Evolutionary conservation across 1,139 yeast species (phyloP).

Genomic region (Candida dubliniensis): DNA sequence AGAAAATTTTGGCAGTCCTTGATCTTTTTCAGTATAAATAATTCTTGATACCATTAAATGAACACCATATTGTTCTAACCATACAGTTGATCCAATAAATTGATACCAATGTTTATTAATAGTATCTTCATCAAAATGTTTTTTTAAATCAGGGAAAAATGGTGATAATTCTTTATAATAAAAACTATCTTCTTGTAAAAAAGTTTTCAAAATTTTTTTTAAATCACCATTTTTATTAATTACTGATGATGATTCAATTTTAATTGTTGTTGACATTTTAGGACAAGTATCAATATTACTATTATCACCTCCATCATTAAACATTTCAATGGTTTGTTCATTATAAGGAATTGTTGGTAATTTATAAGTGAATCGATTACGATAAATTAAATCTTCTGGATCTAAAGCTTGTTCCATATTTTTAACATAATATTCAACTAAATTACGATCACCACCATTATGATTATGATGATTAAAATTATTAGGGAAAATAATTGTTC

Average conservation of each 20-base stretch:
- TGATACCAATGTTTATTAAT: constrained; percentile 36
- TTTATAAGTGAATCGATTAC: constrained; percentile 1
- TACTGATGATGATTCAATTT: constrained; percentile 1
- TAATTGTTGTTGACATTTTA: neutral
- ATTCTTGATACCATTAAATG: constrained; percentile 40
- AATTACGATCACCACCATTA: neutral
- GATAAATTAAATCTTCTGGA: constrained; percentile 3
- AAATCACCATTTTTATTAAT: constrained; percentile 12
- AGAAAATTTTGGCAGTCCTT: constrained; percentile 28
- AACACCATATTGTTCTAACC: constrained; percentile 42
- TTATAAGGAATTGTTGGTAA: neutral
- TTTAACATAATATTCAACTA: neutral
- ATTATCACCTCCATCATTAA: neutral
- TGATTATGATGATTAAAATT: neutral
- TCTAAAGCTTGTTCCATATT: constrained; percentile 1
- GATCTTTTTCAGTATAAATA: constrained; percentile 30
- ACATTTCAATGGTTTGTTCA: neutral
- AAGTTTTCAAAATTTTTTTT: constrained; percentile 12
- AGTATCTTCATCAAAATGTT: constrained; percentile 27
- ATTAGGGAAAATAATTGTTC: constrained; percentile 2
- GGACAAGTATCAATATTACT: neutral
- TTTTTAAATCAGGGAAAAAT: constrained; percentile 25
- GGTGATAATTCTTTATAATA: constrained; percentile 28
- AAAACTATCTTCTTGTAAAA: constrained; percentile 16
- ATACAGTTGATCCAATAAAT: constrained; percentile 41